These are phyloP conservation scores for Alternaria atra DNA, from an alignment of 2,329 filamentous ascomycete genomes.

Conservation along the genomic window DNA sequence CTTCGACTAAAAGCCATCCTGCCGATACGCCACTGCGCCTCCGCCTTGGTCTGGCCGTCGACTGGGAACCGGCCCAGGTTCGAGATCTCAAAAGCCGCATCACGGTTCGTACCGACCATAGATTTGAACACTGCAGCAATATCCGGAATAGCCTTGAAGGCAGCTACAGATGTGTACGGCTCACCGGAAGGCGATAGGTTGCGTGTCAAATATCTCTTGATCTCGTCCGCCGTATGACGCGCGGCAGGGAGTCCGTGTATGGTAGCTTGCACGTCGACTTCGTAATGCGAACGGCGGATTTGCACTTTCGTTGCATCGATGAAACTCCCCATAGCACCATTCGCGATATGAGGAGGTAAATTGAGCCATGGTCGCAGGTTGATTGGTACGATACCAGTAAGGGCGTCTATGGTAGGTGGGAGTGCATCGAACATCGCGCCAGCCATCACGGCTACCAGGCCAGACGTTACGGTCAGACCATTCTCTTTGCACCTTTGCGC, in stretches of 20 bases:
- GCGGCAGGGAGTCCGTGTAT: neutral
- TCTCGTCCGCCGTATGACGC: neutral
- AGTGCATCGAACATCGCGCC: slow-evolving; percentile 44
- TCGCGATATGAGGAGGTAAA: slow-evolving; percentile 33
- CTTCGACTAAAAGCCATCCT: slow-evolving; percentile 56
- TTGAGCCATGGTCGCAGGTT: slow-evolving; percentile 43
- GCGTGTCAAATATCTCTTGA: slow-evolving; percentile 11
- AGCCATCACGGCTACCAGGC: slow-evolving; percentile 49
- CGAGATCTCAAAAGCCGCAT: slow-evolving; percentile 54
- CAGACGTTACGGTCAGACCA: slow-evolving; percentile 49
- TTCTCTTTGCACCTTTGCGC: slow-evolving; percentile 46
- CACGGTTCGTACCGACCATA: slow-evolving; percentile 51
- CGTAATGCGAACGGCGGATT: neutral
- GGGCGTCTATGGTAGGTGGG: slow-evolving; percentile 39
- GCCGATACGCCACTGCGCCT: slow-evolving; percentile 34
- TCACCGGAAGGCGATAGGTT: slow-evolving; percentile 16
- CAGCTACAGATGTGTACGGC: slow-evolving; percentile 16
- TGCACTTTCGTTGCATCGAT: slow-evolving; percentile 22
- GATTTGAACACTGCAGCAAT: slow-evolving; percentile 45
- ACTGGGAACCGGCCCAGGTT: slow-evolving; percentile 52
- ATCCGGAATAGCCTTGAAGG: slow-evolving; percentile 18
- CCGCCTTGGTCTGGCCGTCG: neutral
- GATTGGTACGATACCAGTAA: slow-evolving; percentile 47
- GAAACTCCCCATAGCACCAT: slow-evolving; percentile 25
- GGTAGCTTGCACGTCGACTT: too few relatives aligned